Base-by-base conservation (phyloP, 345 rosid species). In the Eucalyptus regnans region DNA sequence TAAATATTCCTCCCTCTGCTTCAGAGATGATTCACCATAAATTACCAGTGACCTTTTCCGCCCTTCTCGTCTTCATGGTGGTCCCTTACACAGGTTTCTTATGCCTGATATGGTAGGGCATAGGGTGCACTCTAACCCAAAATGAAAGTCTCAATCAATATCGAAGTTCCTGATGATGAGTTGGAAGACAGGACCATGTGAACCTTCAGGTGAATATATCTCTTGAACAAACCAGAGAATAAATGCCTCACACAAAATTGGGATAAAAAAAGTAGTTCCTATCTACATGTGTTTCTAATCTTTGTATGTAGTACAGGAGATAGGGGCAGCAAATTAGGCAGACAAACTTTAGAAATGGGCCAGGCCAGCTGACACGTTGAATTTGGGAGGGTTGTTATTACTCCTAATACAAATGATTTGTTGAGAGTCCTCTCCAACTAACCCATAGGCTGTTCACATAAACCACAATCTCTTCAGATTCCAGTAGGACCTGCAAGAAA, bases 161-260 rank as follows among this genome's bases (percentile, higher is more conserved):
- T 51, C 52, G 44, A 76, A 48, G 46, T 80, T 56, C 51, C 49
- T 49, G 87, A 17, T 66, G 64, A 87, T 79, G 79, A 91, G 56
- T 80, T 83, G 71, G 80, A 68, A 68, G 90, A 90, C 93, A 90
- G 88, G 68, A 54, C 89, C 92, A 88, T 81, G 93, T 88, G 91
- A 90, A 76, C 54, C 52, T 41, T 71, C 90, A 33, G 66, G 31
- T 51, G 81, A 64, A 76, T 29, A 64, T 52, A 43, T 58, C 48
- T 29, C 37, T 22, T 44, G 56, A 54, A 10, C 12, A 29, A 52
- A 15, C 46, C 87, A 37, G 44, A 37, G 23, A 12, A 29, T 14
- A 18, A 22, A n/a, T 71, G 15, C 31, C 86, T 88, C 89, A 5
- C 15, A 13, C 41, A 37, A 31, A 17, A 14, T 18, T 37, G 60